Percentiles rank a stretch among this genome's conserved stretches.
phyloP scores from a whole-genome alignment of 352 stramenopile genomes.

The Phytophthora rubi region DNA sequence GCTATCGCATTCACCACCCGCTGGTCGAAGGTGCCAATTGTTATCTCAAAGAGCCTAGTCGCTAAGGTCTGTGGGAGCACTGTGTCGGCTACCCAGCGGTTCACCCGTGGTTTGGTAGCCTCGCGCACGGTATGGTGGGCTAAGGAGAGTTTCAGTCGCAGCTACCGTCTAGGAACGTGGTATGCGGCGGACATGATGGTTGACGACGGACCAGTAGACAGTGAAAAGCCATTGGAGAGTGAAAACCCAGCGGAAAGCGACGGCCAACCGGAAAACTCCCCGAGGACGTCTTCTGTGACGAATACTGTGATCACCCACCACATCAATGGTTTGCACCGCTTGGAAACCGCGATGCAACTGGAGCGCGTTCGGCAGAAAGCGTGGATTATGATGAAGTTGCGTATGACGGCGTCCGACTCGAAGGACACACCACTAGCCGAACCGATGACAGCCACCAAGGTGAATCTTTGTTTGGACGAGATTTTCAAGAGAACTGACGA shows the following conservation, averaged over 20 bases:
- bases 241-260: slow-evolving; percentile 9
- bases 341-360: slow-evolving; percentile 62
- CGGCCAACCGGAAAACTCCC: slow-evolving; percentile 8
- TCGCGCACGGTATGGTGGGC: slow-evolving; percentile 78
- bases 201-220: slow-evolving; percentile 11
- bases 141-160: slow-evolving; percentile 77
- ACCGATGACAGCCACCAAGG: slow-evolving; percentile 31
- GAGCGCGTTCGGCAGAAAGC: slow-evolving; percentile 74
- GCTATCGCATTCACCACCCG: slow-evolving; percentile 57
- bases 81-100: slow-evolving; percentile 53
- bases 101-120: slow-evolving; percentile 53
- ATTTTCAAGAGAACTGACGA: slow-evolving; percentile 43
- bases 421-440: slow-evolving; percentile 1
- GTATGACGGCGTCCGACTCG: not conserved
- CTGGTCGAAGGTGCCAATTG: slow-evolving; percentile 58
- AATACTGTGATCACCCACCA: slow-evolving; percentile 32
- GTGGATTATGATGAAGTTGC: slow-evolving; percentile 51
- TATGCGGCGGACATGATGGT: slow-evolving; percentile 60
- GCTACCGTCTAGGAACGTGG: slow-evolving; percentile 79
- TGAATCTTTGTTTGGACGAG: slow-evolving; percentile 43
- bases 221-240: not conserved
- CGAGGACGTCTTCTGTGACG: slow-evolving; percentile 10
- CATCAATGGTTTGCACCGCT: slow-evolving; percentile 47
- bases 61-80: slow-evolving; percentile 60
- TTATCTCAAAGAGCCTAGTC: slow-evolving; percentile 74